Conservation (phyloP, 768 basidiomycete genomes). For the Boletus insuetus region DNA sequence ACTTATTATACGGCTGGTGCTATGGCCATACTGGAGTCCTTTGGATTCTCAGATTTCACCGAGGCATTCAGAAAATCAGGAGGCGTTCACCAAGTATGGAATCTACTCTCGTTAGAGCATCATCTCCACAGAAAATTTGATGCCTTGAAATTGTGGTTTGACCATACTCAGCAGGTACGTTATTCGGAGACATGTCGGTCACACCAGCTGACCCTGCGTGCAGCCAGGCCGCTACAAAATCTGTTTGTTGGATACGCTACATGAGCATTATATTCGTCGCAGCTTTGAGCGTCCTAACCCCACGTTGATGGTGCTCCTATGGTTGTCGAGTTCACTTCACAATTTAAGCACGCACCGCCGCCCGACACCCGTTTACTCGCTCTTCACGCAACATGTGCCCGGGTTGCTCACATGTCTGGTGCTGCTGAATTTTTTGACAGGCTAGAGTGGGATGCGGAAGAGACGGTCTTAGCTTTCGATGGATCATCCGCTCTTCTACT, state of each 20-base stretch:
- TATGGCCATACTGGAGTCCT: not conserved
- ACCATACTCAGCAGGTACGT: not conserved
- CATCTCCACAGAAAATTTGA: accelerated
- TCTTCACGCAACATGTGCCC: slow-evolving; percentile 3
- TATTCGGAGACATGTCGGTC: not conserved
- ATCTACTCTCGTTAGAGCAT: not conserved
- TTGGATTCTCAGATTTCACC: not conserved
- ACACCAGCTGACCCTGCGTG: not conserved
- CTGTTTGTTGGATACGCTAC: not conserved
- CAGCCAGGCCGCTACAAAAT: not conserved
- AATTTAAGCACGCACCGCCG: not conserved
- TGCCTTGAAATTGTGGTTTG: not conserved
- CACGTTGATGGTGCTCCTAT: not conserved
- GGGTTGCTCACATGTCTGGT: slow-evolving; percentile 2
- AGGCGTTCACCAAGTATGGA: not conserved
- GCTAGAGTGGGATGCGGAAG: not conserved
- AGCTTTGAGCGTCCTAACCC: no score
- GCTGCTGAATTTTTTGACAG: slow-evolving; percentile 1
- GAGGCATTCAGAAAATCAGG: not conserved
- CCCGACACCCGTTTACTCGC: not conserved
- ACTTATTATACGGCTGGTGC: not conserved
- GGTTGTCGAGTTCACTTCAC: not conserved
- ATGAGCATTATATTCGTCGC: no score
- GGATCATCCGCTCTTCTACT: slow-evolving; percentile 1
- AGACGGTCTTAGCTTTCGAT: not conserved